Base-by-base conservation (phyloP, 768 basidiomycete species). In the Sarcodon sp. region DNA sequence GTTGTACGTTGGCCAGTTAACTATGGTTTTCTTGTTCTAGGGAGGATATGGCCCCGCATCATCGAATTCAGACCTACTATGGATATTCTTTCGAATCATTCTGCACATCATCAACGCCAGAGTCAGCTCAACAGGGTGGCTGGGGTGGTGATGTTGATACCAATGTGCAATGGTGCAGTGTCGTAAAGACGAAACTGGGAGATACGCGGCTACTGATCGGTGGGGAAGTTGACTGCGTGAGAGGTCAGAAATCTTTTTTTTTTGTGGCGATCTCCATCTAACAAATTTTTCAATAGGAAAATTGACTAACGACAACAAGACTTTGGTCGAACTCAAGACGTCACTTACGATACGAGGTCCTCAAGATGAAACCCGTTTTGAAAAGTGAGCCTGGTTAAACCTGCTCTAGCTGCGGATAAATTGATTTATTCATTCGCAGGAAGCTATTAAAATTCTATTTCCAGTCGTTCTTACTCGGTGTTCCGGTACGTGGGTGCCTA, bases 381-480 rank as follows among this genome's bases (percentile, higher is more conserved):
- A 92, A 64, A 82, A 80, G 90, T 89, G 57, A 48, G 73, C 51
- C 31, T 35, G 33, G 16, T 15, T 45, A 11, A 34, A 6, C 27
- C 37, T 16, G 7, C 34, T 47, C 51, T n/a, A 54, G 48, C 33
- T n/a, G 35, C 37, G 5, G 5, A 13, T 13, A 38, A 13, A 2
- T 13, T 38, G 2, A 18, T 18, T 13, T 38, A 7, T 16, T 6
- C 49, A 35, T 39, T 47, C 48, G 46, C 59, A 90, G 86, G 61
- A 93, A 93, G 60, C 67, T 93, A n/a, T 75, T 93, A 50, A 91
- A 88, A 58, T 89, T 89, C 63, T 92, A 91, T 69, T 78, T 90
- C 51, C 90, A 93, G 58, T 91, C 88, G 1, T 92, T 89, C 62
- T 73, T 93, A 27, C 76, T 93, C 47, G 91, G 90, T 44, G 88